A percentile compares a stretch with the other conserved stretches of the same genome.
phyloP scores from a whole-genome alignment of 306 rosid genomes.

The Betula pendula region DNA sequence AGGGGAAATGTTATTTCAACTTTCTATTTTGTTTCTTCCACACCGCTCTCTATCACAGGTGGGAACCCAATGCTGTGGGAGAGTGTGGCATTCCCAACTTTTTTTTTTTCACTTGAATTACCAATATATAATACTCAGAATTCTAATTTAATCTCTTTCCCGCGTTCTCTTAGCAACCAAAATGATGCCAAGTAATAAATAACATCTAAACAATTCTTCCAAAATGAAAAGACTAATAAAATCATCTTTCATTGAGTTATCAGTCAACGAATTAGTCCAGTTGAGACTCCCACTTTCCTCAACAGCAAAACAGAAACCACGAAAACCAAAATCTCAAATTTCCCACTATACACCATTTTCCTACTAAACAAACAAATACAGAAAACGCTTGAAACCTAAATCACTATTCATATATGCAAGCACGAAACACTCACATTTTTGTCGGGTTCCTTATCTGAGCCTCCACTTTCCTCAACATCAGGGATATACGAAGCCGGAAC shows the following conservation, averaged over 20 bases:
- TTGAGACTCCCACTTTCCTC: slow-evolving; percentile 1
- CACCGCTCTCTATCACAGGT: too few relatives aligned
- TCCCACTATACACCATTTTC: background rate
- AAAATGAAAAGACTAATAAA: background rate
- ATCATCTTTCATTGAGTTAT: background rate
- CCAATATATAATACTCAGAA: background rate
- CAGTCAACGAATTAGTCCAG: background rate
- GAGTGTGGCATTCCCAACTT: background rate
- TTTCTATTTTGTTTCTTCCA: too few relatives aligned
- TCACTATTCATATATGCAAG: background rate
- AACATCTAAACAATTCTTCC: background rate
- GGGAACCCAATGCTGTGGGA: too few relatives aligned
- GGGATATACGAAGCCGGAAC: slow-evolving; percentile 77
- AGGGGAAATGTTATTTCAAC: too few relatives aligned
- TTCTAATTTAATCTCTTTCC: background rate
- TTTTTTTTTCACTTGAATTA: background rate
- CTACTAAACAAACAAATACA: slow-evolving; percentile 15
- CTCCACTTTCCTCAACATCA: slow-evolving; percentile 57
- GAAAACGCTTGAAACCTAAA: slow-evolving; percentile 18
- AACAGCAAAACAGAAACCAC: slow-evolving; percentile 23
- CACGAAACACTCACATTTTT: slow-evolving; percentile 50
- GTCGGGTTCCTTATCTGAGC: slow-evolving; percentile 36
- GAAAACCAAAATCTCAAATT: background rate
- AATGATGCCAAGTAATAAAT: background rate
- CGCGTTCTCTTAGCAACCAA: background rate